These are phyloP conservation scores for Boletus rufocinnamomeus DNA, from an alignment of 768 basidiomycete species.

Conservation along the genomic window DNA sequence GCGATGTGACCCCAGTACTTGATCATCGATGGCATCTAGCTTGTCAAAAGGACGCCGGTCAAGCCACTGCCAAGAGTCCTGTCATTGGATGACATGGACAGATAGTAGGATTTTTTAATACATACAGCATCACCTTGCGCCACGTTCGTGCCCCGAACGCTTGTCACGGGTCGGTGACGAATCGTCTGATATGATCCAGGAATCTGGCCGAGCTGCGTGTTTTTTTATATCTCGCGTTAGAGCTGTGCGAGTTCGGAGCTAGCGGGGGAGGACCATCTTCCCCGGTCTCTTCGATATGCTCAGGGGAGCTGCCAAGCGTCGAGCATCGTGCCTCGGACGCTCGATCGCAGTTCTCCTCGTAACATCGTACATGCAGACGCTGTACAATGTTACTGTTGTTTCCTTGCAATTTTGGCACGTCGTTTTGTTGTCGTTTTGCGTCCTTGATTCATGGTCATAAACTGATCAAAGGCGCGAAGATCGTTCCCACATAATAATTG, in stretches of 20 bases:
- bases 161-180: neutral
- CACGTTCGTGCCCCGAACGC: neutral
- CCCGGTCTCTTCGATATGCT: neutral
- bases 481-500: neutral
- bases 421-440: neutral
- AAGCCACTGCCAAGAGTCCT: constrained; percentile 10
- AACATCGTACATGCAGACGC: neutral
- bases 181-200: neutral
- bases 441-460: neutral
- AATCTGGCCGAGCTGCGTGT: neutral
- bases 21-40: constrained; percentile 2
- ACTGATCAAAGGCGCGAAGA: neutral
- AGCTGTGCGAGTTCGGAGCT: neutral
- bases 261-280: too few relatives aligned
- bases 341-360: neutral
- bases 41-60: constrained; percentile 9
- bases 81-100: constrained; percentile 9
- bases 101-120: constrained; percentile 1
- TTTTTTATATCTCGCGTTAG: neutral
- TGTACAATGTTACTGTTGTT: neutral
- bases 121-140: constrained; percentile 6
- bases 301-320: neutral
- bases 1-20: neutral
- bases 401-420: constrained; percentile 4
- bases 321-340: neutral